Evolutionary conservation across 345 rosid species (phyloP).

Genomic region (Rhodamnia rubescens): DNA sequence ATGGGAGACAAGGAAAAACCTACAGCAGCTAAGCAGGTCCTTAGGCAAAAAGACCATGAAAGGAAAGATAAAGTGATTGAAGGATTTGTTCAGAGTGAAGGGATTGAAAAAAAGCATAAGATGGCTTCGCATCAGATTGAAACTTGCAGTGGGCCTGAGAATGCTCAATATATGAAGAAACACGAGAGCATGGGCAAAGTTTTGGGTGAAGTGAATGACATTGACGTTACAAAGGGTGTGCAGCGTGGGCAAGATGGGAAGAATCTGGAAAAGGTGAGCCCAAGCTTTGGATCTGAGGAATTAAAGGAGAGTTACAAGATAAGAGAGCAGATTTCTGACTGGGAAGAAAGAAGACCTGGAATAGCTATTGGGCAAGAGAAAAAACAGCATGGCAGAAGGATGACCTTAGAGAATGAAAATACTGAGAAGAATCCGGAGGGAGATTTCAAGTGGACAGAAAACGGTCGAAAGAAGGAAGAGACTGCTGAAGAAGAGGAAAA

Average conservation of each 20-base stretch:
- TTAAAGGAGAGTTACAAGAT: conserved; percentile 16
- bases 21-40: conserved; percentile 21
- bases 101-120: conserved; percentile 19
- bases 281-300: conserved; percentile 4
- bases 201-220: conserved; percentile 14
- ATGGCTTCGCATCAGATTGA: conserved; percentile 15
- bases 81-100: conserved; percentile 24
- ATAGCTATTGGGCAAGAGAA: background rate
- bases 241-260: conserved; percentile 18
- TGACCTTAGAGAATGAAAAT: conserved; percentile 18
- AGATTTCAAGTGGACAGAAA: background rate
- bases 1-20: conserved; percentile 2
- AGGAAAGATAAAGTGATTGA: conserved; percentile 22
- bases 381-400: background rate
- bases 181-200: conserved; percentile 20
- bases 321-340: conserved; percentile 2
- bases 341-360: background rate
- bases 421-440: conserved; percentile 2
- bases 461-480: background rate
- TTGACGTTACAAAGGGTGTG: conserved; percentile 15
- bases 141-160: conserved; percentile 19
- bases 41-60: conserved; percentile 13
- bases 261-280: conserved; percentile 9
- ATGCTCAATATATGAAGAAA: conserved; percentile 18
- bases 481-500: background rate